phyloP scores from a whole-genome alignment of 2,329 filamentous ascomycete species.

The Fusarium nisikadoi region DNA sequence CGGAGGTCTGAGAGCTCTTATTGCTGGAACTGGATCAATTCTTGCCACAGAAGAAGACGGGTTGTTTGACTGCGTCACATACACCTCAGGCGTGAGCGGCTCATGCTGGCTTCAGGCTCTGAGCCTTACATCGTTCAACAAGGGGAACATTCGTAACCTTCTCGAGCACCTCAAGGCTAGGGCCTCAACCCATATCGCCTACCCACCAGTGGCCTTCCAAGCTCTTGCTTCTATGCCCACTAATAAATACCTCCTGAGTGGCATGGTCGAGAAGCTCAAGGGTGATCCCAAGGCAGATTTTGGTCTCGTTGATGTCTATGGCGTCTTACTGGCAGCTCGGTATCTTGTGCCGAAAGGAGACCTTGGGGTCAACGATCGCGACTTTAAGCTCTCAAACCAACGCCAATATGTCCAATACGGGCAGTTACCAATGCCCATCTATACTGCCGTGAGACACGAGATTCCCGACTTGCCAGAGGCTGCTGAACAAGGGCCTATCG shows the following conservation, averaged over 20 bases:
- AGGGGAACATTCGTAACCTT: constrained; percentile 73
- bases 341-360: constrained; percentile 87
- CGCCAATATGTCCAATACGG: constrained; percentile 79
- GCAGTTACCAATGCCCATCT: constrained; percentile 89
- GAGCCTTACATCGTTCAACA: constrained; percentile 78
- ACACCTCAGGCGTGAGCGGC: constrained; percentile 94
- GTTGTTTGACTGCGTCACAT: constrained; percentile 92
- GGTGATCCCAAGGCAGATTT: constrained; percentile 78
- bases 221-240: constrained; percentile 89
- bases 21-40: constrained; percentile 89
- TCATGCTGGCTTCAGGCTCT: constrained; percentile 95
- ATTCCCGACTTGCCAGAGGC: constrained; percentile 73
- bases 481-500: constrained; percentile 43
- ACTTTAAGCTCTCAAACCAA: constrained; percentile 94
- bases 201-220: constrained; percentile 84
- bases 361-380: constrained; percentile 74
- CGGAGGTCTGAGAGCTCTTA: constrained; percentile 87
- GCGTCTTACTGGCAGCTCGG: constrained; percentile 83
- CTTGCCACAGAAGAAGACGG: constrained; percentile 86
- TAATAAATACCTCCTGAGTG: constrained; percentile 89
- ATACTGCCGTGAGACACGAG: constrained; percentile 94
- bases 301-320: constrained; percentile 93
- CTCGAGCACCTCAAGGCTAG: constrained; percentile 88
- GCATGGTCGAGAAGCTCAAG: constrained; percentile 90
- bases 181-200: constrained; percentile 89